Conservation (phyloP, 768 basidiomycete genomes). For the Lactifluus subvellereus region DNA sequence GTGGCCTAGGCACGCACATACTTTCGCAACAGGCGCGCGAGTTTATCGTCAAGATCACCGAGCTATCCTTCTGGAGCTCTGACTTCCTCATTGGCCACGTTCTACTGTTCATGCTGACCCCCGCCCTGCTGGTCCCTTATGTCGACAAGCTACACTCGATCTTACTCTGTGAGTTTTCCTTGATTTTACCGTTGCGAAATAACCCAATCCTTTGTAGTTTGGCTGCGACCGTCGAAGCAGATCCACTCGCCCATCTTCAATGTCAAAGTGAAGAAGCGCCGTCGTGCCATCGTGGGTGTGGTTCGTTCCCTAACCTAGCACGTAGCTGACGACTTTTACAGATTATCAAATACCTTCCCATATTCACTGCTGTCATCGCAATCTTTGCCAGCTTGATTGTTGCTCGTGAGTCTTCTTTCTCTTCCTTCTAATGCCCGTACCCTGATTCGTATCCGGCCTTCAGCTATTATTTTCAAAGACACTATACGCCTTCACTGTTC, state of each 20-base stretch:
- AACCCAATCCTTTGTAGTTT: conserved; percentile 49
- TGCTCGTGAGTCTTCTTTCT: conserved; percentile 52
- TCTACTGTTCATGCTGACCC: conserved; percentile 81
- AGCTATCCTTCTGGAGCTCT: conserved; percentile 94
- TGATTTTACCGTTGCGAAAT: conserved; percentile 19
- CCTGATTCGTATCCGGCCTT: conserved; percentile 13
- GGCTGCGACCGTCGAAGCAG: conserved; percentile 92
- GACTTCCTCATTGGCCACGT: conserved; percentile 88
- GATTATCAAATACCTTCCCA: conserved; percentile 78
- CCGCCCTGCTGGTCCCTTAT: conserved; percentile 80
- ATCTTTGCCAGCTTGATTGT: conserved; percentile 72
- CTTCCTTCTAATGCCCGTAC: not conserved
- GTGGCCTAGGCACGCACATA: conserved; percentile 84
- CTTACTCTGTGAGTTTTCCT: conserved; percentile 69
- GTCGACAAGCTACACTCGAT: conserved; percentile 87
- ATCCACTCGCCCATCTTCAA: conserved; percentile 90
- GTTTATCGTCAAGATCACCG: conserved; percentile 96
- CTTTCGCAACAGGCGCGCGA: conserved; percentile 96
- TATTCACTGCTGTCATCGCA: conserved; percentile 65
- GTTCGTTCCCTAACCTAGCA: not conserved
- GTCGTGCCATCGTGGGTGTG: conserved; percentile 76
- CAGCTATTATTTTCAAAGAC: conserved; percentile 59
- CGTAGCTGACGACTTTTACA: conserved; percentile 28
- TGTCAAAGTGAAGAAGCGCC: conserved; percentile 82
- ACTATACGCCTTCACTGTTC: conserved; percentile 57